Evolutionary conservation across 352 stramenopile species (phyloP).

Genomic region (Pythium grandisporangium): DNA sequence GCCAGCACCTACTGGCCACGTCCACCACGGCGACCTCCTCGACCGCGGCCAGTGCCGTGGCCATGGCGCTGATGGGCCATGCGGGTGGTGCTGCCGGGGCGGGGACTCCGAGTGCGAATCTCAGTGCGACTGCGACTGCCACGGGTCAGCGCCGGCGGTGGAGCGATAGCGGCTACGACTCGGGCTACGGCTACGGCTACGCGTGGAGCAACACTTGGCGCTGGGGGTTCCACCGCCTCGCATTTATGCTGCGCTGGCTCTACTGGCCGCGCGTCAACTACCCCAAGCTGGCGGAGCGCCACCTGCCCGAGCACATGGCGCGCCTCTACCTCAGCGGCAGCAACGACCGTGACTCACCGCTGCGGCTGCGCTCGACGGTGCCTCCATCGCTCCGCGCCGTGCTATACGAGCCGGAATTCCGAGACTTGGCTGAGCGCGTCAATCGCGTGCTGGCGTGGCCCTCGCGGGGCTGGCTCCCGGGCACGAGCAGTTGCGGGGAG

Average conservation of each 20-base stretch:
- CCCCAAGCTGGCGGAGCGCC: constrained; percentile 68
- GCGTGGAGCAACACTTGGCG: too few relatives aligned
- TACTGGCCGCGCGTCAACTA: constrained; percentile 73
- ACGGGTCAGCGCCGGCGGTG: background rate
- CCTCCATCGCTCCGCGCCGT: constrained; percentile 47
- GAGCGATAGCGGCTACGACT: too few relatives aligned
- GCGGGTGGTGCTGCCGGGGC: too few relatives aligned
- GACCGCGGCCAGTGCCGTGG: too few relatives aligned
- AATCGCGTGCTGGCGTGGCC: constrained; percentile 55
- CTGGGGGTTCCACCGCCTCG: too few relatives aligned
- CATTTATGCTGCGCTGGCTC: constrained; percentile 48
- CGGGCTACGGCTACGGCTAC: too few relatives aligned
- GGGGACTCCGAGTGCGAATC: background rate
- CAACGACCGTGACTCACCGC: constrained; percentile 50
- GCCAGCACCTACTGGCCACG: constrained; percentile 53
- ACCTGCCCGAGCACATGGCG: constrained; percentile 75
- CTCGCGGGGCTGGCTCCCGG: too few relatives aligned
- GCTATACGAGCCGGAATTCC: constrained; percentile 61
- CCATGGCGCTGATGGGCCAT: background rate
- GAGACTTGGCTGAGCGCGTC: constrained; percentile 47
- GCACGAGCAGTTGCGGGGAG: constrained; percentile 43
- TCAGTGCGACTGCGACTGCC: background rate
- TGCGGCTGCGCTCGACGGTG: constrained; percentile 53
- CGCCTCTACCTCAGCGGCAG: constrained; percentile 61
- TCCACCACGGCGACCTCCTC: constrained; percentile 48